Percentiles rank a stretch among this genome's conserved stretches.
Evolutionary conservation across 2,329 filamentous ascomycete genomes (phyloP).

Genomic region (Dryadomyces sulphureus): DNA sequence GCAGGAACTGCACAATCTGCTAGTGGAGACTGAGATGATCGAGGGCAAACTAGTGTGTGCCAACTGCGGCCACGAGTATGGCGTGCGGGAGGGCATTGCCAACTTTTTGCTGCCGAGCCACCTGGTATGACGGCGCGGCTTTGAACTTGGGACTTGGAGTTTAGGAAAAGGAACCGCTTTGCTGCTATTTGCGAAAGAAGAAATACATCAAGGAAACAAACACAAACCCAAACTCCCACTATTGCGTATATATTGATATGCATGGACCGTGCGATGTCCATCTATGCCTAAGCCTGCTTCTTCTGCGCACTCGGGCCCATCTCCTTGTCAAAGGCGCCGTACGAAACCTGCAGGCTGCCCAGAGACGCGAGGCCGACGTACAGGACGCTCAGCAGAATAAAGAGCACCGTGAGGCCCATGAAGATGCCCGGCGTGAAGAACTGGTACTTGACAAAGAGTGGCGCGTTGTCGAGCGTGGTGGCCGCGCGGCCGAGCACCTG

Average conservation of each 20-base stretch:
- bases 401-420: conserved; percentile 59
- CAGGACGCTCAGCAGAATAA: conserved; percentile 64
- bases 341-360: conserved; percentile 71
- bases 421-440: conserved; percentile 89
- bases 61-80: conserved; percentile 87
- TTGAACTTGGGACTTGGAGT: neutral
- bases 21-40: conserved; percentile 79
- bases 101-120: conserved; percentile 93
- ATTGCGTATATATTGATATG: neutral
- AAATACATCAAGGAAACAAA: neutral
- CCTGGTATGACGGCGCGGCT: conserved; percentile 41
- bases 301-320: conserved; percentile 81
- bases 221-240: conserved; percentile 1
- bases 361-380: conserved; percentile 66
- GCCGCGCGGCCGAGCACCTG: conserved; percentile 22
- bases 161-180: neutral
- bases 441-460: conserved; percentile 83
- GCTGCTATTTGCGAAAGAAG: neutral
- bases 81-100: conserved; percentile 87
- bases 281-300: conserved; percentile 42
- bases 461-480: conserved; percentile 22
- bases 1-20: conserved; percentile 62
- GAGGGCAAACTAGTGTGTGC: conserved; percentile 84
- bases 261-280: neutral
- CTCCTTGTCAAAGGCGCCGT: conserved; percentile 93